Percentiles rank a stretch among this genome's conserved stretches.
These are phyloP conservation scores for Cryptosporidium bovis DNA, from an alignment of 169 alveolate genomes.

Conservation along the genomic window DNA sequence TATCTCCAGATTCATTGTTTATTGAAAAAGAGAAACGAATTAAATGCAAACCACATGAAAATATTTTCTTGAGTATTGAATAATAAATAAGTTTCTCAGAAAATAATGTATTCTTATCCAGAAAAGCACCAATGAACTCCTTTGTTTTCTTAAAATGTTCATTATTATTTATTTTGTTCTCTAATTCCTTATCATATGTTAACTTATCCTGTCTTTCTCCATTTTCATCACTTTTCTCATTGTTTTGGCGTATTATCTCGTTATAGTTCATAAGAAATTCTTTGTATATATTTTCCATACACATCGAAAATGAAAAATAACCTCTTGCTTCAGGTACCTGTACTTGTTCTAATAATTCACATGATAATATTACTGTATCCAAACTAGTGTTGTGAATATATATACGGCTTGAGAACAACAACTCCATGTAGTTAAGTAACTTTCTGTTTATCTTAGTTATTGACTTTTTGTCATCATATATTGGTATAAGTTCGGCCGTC, in stretches of 20 bases:
- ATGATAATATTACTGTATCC: constrained; percentile 79
- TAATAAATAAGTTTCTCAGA: constrained; percentile 50
- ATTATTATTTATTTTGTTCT: constrained; percentile 5
- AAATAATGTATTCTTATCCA: constrained; percentile 26
- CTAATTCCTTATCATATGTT: constrained; percentile 1
- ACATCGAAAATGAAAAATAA: constrained; percentile 92
- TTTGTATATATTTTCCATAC: constrained; percentile 93
- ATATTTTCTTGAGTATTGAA: constrained; percentile 47
- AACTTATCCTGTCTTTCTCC: constrained; percentile 3
- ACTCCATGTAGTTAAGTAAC: constrained; percentile 68
- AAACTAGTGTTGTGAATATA: constrained; percentile 68
- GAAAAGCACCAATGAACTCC: background rate
- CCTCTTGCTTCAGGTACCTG: constrained; percentile 94
- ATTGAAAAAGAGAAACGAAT: constrained; percentile 10
- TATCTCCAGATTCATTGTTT: background rate
- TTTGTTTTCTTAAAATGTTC: constrained; percentile 34
- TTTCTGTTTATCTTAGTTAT: constrained; percentile 71
- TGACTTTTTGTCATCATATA: constrained; percentile 81
- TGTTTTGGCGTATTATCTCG: constrained; percentile 75
- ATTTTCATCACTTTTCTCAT: background rate
- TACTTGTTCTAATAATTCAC: constrained; percentile 88
- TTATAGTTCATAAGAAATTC: constrained; percentile 81
- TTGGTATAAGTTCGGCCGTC: constrained; percentile 89
- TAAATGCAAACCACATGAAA: constrained; percentile 39
- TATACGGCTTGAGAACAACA: constrained; percentile 72